phyloP scores from a whole-genome alignment of 768 basidiomycete genomes.

The Kwoniella botswanensis region DNA sequence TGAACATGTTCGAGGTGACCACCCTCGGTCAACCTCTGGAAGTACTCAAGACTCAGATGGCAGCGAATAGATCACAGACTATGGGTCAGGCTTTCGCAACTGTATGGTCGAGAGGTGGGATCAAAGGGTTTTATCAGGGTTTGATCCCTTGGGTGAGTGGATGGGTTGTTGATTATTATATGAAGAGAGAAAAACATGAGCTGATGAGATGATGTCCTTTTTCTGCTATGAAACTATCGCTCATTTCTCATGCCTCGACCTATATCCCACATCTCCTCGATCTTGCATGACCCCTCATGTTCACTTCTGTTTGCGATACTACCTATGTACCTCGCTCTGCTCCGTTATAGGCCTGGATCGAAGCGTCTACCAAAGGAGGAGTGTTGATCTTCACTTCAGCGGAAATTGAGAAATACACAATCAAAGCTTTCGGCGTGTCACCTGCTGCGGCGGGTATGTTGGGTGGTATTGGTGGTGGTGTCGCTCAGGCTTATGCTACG shows the following conservation, averaged over 20 bases:
- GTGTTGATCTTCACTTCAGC: slow-evolving; percentile 95
- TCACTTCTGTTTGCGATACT: too few relatives aligned
- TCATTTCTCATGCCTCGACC: background rate
- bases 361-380: slow-evolving; percentile 96
- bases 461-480: slow-evolving; percentile 96
- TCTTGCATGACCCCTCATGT: too few relatives aligned
- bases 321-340: background rate
- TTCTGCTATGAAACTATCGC: background rate
- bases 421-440: slow-evolving; percentile 70
- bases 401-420: slow-evolving; percentile 77
- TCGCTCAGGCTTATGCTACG: slow-evolving; percentile 98
- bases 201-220: background rate
- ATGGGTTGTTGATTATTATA: background rate
- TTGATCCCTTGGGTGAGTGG: slow-evolving; percentile 92
- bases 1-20: slow-evolving; percentile 95
- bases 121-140: slow-evolving; percentile 92
- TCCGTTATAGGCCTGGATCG: slow-evolving; percentile 86
- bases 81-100: slow-evolving; percentile 83
- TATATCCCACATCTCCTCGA: too few relatives aligned
- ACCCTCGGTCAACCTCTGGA: slow-evolving; percentile 97
- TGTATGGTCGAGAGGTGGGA: slow-evolving; percentile 91
- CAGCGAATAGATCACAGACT: slow-evolving; percentile 88
- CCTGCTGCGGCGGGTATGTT: slow-evolving; percentile 84
- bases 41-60: slow-evolving; percentile 99
- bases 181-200: background rate